A percentile compares a stretch with the other conserved stretches of the same genome.
These are phyloP conservation scores for Phaseolus coccineus DNA, from an alignment of 331 rosid species.

Conservation along the genomic window DNA sequence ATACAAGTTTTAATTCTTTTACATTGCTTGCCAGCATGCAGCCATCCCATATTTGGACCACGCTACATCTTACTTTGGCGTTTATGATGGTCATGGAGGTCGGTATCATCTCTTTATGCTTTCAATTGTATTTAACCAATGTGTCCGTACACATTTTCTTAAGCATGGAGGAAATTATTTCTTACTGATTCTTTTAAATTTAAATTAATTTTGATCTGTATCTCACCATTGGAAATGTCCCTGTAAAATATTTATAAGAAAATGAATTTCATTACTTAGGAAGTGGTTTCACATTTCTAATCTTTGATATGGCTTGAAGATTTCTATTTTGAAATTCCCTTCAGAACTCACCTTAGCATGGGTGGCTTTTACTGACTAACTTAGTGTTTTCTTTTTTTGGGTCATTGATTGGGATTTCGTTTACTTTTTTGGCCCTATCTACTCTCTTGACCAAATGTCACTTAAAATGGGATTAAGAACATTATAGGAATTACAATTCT, in stretches of 20 bases:
- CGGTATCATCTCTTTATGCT: constrained; percentile 33
- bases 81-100: constrained; percentile 99
- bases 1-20: constrained; percentile 32
- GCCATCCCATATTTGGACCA: constrained; percentile 79
- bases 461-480: neutral
- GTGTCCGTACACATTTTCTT: constrained; percentile 14
- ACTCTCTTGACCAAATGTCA: neutral
- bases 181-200: constrained; percentile 23
- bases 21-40: constrained; percentile 75
- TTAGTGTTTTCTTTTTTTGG: neutral
- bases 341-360: neutral
- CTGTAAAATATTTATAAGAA: neutral
- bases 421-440: constrained; percentile 14
- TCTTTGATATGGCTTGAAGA: constrained; percentile 29
- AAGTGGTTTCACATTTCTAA: constrained; percentile 30
- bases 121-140: neutral
- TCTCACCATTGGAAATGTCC: constrained; percentile 15
- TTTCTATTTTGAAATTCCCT: constrained; percentile 30
- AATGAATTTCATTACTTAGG: constrained; percentile 19
- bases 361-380: neutral
- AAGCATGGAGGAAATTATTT: neutral
- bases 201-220: constrained; percentile 24
- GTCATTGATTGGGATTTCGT: constrained; percentile 9
- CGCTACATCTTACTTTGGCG: constrained; percentile 90
- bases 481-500: constrained; percentile 19